A percentile compares a stretch with the other conserved stretches of the same genome.
phyloP scores from a whole-genome alignment of 495 filamentous ascomycete genomes.

The Terfezia claveryi region DNA sequence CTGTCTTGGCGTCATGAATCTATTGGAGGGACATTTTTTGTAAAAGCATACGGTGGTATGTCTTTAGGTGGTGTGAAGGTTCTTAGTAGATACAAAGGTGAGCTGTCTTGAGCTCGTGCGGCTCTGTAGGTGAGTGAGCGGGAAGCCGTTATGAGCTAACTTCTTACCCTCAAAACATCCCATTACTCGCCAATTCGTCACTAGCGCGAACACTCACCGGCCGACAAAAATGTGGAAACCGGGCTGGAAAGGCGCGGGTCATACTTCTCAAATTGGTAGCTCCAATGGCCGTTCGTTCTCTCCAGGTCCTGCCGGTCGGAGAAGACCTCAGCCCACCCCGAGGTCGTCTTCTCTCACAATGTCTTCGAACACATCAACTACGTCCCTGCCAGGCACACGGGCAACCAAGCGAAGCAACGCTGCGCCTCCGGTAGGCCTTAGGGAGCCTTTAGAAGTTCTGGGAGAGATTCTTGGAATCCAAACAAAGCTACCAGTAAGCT shows the following conservation, averaged over 20 bases:
- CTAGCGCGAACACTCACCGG: too few species aligned
- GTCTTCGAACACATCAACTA: conserved; percentile 46
- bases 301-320: background rate
- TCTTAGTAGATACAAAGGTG: too few species aligned
- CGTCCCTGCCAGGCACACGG: conserved; percentile 39
- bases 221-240: background rate
- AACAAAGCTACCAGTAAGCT: conserved; percentile 5
- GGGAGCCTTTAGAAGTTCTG: conserved; percentile 52
- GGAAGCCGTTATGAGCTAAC: too few species aligned
- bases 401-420: conserved; percentile 25
- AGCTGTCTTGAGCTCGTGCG: too few species aligned
- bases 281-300: too few species aligned
- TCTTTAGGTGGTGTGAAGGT: too few species aligned
- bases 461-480: conserved; percentile 42
- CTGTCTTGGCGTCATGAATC: too few species aligned
- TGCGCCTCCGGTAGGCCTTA: conserved; percentile 31
- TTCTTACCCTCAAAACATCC: too few species aligned
- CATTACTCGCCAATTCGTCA: too few species aligned
- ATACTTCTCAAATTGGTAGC: background rate
- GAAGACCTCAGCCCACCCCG: conserved; percentile 11
- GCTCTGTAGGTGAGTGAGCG: too few species aligned
- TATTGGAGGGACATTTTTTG: too few species aligned
- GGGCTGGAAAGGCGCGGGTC: background rate
- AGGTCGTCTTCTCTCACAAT: conserved; percentile 39
- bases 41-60: too few species aligned